Evolutionary conservation across 257 asterid genomes (phyloP).

Genomic region (Capsicum rhomboideum): DNA sequence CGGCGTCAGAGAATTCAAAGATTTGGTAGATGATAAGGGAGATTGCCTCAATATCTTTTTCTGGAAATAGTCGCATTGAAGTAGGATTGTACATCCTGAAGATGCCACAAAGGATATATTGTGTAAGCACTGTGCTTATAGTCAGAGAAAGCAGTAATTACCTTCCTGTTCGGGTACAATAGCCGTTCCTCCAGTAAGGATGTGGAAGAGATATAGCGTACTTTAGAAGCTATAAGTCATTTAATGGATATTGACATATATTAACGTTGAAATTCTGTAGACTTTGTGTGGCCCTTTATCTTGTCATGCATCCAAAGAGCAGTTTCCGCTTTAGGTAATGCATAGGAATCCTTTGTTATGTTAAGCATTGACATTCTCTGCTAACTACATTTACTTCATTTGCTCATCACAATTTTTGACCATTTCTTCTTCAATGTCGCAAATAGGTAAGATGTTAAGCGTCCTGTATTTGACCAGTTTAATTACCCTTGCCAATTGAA

Average conservation of each 20-base stretch:
- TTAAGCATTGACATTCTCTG: neutral
- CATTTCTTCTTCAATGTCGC: neutral
- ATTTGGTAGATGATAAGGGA: conserved; percentile 28
- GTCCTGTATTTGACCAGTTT: neutral
- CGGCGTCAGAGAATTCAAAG: conserved; percentile 59
- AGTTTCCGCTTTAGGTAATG: neutral
- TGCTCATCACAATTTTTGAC: neutral
- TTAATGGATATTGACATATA: neutral
- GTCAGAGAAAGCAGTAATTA: neutral
- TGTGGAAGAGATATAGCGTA: neutral
- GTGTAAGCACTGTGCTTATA: neutral
- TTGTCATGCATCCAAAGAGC: neutral
- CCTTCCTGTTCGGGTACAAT: neutral
- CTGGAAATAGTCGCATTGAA: neutral
- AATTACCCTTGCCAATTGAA: neutral
- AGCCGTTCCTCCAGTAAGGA: neutral
- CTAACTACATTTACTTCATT: neutral
- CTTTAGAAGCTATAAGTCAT: neutral
- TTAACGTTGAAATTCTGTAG: neutral
- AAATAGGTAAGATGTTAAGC: neutral
- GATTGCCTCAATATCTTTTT: neutral
- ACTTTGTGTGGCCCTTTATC: neutral
- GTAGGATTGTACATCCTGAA: neutral
- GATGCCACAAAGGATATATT: neutral
- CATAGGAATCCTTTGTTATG: neutral